A percentile compares a stretch with the other conserved stretches of the same genome.
Evolutionary conservation across 768 basidiomycete genomes (phyloP).

Genomic region (Amyloporia xantha): DNA sequence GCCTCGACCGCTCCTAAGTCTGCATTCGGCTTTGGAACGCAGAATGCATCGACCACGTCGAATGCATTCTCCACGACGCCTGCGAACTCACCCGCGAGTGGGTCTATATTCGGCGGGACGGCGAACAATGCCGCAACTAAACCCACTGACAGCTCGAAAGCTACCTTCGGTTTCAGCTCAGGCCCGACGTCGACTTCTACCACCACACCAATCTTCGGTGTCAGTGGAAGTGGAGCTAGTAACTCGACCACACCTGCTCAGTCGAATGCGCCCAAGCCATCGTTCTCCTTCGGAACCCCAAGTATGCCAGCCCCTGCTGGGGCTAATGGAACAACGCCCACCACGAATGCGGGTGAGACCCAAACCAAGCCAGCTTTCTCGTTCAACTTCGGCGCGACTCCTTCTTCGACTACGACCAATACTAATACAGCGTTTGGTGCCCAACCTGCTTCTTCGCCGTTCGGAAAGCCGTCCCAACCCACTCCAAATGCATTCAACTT

Average conservation of each 20-base stretch:
- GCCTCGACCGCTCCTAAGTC: not conserved
- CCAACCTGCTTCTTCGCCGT: slow-evolving; percentile 1
- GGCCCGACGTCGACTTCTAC: not conserved
- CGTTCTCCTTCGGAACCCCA: slow-evolving; percentile 11
- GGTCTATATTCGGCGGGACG: slow-evolving; percentile 5
- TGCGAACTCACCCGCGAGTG: not conserved
- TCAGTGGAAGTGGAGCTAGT: slow-evolving; percentile 1
- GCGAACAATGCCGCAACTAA: slow-evolving; percentile 3
- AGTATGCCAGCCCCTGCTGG: not conserved
- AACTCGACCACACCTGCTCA: slow-evolving; percentile 5
- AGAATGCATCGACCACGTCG: not conserved
- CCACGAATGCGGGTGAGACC: not conserved
- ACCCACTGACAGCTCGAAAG: slow-evolving; percentile 2
- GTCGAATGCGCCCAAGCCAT: slow-evolving; percentile 8
- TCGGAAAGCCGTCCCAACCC: slow-evolving; percentile 7
- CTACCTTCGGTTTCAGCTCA: not conserved
- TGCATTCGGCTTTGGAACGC: not conserved
- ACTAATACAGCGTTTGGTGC: slow-evolving; percentile 6
- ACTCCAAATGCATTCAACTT: slow-evolving; percentile 4
- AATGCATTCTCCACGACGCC: slow-evolving; percentile 3
- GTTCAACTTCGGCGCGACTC: slow-evolving; percentile 11
- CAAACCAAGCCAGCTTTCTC: slow-evolving; percentile 7
- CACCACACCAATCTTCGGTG: not conserved
- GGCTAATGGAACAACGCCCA: not conserved
- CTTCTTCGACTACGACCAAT: not conserved